Evolutionary conservation across 345 rosid species (phyloP).

Genomic region (Conringia planisiliqua): DNA sequence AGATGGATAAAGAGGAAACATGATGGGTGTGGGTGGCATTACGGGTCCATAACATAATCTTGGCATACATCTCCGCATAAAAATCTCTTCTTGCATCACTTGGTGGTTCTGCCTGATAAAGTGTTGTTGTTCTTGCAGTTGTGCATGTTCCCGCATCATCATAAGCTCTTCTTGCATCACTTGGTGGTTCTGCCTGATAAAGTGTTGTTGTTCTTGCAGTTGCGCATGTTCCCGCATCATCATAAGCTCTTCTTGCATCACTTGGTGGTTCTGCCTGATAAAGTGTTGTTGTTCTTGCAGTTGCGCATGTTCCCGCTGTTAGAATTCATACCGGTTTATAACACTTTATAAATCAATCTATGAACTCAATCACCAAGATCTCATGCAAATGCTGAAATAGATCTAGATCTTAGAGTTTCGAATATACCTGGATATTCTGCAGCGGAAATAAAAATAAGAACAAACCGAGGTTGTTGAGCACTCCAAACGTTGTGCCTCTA

Average conservation of each 20-base stretch:
- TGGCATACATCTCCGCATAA: neutral
- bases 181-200: neutral
- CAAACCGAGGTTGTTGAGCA: no score
- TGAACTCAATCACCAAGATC: no score
- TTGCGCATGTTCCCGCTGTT: neutral
- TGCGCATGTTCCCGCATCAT: neutral
- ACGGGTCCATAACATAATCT: neutral
- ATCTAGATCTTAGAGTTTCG: no score
- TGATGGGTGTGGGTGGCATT: neutral
- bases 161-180: neutral
- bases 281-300: neutral
- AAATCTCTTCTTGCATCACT: neutral
- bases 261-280: neutral
- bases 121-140: neutral
- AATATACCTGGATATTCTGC: no score
- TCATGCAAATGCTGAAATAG: no score
- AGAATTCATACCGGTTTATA: no score
- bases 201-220: neutral
- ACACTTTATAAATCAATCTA: no score
- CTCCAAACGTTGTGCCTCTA: no score
- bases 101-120: neutral
- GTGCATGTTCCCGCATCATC: neutral
- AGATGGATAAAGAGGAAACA: neutral
- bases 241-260: neutral
- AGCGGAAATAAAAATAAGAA: no score